Evolutionary conservation across 2,329 filamentous ascomycete genomes (phyloP), one percentile per base, ranked within the genome.

Genomic region (Dryadomyces quercivorus): DNA sequence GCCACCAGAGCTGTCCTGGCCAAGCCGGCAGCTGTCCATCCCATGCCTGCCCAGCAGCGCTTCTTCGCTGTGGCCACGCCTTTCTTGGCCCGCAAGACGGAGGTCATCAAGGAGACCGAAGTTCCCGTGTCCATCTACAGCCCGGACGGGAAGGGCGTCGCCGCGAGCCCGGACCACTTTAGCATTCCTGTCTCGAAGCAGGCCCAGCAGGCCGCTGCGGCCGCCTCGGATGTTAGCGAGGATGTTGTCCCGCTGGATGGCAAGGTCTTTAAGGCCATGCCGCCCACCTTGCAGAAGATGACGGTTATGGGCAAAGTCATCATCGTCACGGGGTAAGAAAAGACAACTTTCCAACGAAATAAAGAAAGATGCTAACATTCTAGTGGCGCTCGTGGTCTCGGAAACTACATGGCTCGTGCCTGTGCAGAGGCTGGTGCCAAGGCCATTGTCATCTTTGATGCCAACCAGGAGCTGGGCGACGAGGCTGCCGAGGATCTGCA

Each of bases 401-500:
- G 86, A 51, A 87, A 86, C 75, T 77, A 85, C 72, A 90, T 90
- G 83, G 85, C 86, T 50, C 81, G 84, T 58, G 86, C 85, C 55
- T 84, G 86, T 59, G 82, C 84, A 50, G 86, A 91, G 71, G 85
- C 84, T 53, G 86, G 86, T 56, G 82, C 85, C 51, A 82, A 84
- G 70, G 82, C 82, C 51, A 77, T 90, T 54, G 77, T 84, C 64
- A 86, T 90, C 65, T 82, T 91, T 64, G 86, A 90, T 63, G 82
- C 85, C 60, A 86, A 88, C 73, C 80, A 86, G 69, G 80, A 87
- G 61, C 76, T 87, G 15, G 86, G 86, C 31, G 84, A 88, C 62
- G 74, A 80, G 64, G 75, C 85, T 2, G 85, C 85, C 20, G 78
- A 77, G 20, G 81, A 86, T 68, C 76, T 90, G 46, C 81, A 86